Evolutionary conservation across 208 protist species (phyloP), one percentile per base, ranked within the genome.

Genomic region (Herpetomonas muscarum): DNA sequence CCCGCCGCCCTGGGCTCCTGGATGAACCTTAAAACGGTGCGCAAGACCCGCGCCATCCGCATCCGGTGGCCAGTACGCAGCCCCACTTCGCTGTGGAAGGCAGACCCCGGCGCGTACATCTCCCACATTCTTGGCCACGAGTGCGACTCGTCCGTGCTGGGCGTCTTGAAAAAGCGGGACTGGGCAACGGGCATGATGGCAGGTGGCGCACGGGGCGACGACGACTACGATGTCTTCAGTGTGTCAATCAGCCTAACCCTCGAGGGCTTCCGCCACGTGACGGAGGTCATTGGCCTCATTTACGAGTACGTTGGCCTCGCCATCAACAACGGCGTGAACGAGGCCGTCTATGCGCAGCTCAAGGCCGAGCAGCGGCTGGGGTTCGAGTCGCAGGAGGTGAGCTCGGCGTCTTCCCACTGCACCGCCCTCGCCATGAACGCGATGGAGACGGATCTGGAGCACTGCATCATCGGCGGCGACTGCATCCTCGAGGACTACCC

Each of bases 91-190:
- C 48, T 49, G 50, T 93, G 88, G 79, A 53, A 67, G 19, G 55
- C 73, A 2, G 81, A 79, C 55, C 90, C 94, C 2, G 48, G 57
- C 19, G 45, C 67, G 15, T 97, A 97, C 56, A 65, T 92, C 4
- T 76, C 79, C 5, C 89, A 97, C 70, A 61, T 98, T 19, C 59
- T 98, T 39, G 96, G 96, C 0, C 96, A 98, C 55, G 96, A 98
- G 79, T 91, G 90, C 36, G 61, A 89, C 51, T 83, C 77, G n/a
- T 94, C 85, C 29, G 63, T 97, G 3, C 58, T 98, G 25, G 77
- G 85, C n/a, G 48, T 89, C 17, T 65, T 97, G 28, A 92, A 96
- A 63, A 32, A 59, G 37, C 70, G 59, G 34, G 80, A 88, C 25
- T 72, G 76, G 54, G 90, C 79, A 0, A 87, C 76, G 6, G 69